These are phyloP conservation scores for Echium plantagineum DNA, from an alignment of 257 asterid species.

Conservation along the genomic window DNA sequence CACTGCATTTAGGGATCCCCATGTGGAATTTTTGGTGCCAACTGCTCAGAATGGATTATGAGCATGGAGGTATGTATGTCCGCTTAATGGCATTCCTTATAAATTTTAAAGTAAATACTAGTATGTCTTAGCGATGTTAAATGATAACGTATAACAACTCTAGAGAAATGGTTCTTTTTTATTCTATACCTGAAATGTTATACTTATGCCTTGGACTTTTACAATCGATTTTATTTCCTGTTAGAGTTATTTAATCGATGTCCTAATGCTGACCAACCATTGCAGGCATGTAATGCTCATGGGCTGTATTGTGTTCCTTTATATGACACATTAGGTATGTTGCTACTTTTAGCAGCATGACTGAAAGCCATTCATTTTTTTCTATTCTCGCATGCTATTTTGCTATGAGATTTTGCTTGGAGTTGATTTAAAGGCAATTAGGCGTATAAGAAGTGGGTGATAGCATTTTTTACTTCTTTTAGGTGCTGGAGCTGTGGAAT, in stretches of 20 bases:
- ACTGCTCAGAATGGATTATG: conserved; percentile 85
- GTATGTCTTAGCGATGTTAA: background rate
- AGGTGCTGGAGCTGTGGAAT: conserved; percentile 98
- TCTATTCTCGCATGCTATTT: background rate
- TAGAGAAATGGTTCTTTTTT: background rate
- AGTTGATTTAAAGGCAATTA: background rate
- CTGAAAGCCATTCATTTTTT: background rate
- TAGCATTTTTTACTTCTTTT: background rate
- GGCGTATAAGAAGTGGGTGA: background rate
- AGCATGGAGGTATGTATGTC: conserved; percentile 72
- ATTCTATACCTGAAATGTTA: background rate
- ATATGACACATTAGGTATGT: conserved; percentile 88
- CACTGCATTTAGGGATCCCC: conserved; percentile 56
- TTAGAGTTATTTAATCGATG: background rate
- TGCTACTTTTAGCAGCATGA: conserved; percentile 5
- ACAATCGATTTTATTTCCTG: background rate
- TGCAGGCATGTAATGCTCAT: conserved; percentile 98
- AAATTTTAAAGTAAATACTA: background rate
- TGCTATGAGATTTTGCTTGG: background rate
- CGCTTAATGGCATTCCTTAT: background rate
- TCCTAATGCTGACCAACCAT: conserved; percentile 14
- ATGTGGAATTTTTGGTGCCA: conserved; percentile 94
- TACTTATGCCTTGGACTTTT: background rate
- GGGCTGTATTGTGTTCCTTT: conserved; percentile 86
- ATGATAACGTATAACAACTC: background rate